A percentile compares a stretch with the other conserved stretches of the same genome.
phyloP scores from a whole-genome alignment of 352 stramenopile species.

The Hyaloperonospora brassicae region DNA sequence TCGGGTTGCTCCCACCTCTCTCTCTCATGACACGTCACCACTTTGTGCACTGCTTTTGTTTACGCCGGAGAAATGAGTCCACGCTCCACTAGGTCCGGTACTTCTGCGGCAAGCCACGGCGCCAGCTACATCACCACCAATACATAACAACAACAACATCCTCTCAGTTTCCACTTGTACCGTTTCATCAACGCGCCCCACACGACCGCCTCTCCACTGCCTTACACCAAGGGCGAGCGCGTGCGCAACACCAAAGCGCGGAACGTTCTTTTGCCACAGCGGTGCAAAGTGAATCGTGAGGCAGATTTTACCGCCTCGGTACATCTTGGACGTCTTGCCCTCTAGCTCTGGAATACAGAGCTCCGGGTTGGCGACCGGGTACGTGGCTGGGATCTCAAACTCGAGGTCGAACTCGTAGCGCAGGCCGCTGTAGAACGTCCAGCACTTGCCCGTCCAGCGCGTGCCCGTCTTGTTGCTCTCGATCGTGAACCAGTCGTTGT shows the following conservation, averaged over 20 bases:
- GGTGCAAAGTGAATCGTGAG: conserved; percentile 84
- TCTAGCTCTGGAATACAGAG: conserved; percentile 83
- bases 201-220: neutral
- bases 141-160: conserved; percentile 2
- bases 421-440: conserved; percentile 80
- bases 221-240: conserved; percentile 74
- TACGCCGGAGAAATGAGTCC: conserved; percentile 68
- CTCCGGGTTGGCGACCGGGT: conserved; percentile 75
- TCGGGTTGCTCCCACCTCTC: neutral
- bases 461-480: conserved; percentile 78
- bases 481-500: conserved; percentile 89
- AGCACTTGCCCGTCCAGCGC: conserved; percentile 84
- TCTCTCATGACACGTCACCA: neutral
- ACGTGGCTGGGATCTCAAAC: conserved; percentile 81
- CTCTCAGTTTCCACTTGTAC: neutral
- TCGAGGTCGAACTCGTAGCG: conserved; percentile 84
- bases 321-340: conserved; percentile 89
- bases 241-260: conserved; percentile 80
- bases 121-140: conserved; percentile 40
- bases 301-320: conserved; percentile 84
- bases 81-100: conserved; percentile 78
- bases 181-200: too few relatives aligned
- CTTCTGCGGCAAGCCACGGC: conserved; percentile 81
- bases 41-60: neutral
- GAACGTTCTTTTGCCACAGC: conserved; percentile 86